Conservation (phyloP, 768 basidiomycete genomes). For the Pisolithus tinctorius region DNA sequence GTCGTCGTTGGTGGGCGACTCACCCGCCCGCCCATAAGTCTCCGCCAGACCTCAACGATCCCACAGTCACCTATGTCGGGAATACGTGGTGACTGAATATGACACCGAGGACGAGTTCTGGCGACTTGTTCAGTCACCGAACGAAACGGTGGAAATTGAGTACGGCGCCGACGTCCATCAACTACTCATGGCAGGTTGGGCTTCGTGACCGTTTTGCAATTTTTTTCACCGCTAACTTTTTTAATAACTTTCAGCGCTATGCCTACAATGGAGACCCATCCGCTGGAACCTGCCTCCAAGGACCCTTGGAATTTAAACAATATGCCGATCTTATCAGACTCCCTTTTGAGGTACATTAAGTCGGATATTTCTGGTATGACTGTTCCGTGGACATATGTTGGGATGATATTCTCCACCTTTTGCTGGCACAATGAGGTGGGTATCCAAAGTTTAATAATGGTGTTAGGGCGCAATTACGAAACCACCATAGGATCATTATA, state of each 20-base stretch:
- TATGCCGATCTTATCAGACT: conserved; percentile 88
- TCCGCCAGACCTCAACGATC: conserved; percentile 36
- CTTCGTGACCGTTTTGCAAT: conserved; percentile 5
- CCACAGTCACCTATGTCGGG: conserved; percentile 49
- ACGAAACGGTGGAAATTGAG: conserved; percentile 94
- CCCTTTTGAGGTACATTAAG: conserved; percentile 93
- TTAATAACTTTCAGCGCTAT: conserved; percentile 57
- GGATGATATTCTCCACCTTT: conserved; percentile 98
- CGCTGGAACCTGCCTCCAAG: conserved; percentile 76
- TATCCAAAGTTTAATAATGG: conserved; percentile 10
- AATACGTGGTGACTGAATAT: conserved; percentile 72
- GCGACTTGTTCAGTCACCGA: conserved; percentile 84
- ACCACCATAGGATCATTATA: conserved; percentile 81
- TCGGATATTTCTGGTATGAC: conserved; percentile 99
- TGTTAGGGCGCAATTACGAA: conserved; percentile 18
- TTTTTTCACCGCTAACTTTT: conserved; percentile 20
- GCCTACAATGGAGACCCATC: conserved; percentile 93
- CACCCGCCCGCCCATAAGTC: conserved; percentile 49
- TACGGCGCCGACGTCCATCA: conserved; percentile 98
- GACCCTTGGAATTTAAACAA: conserved; percentile 99
- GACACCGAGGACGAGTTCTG: conserved; percentile 96
- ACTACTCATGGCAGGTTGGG: conserved; percentile 93
- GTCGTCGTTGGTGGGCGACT: conserved; percentile 78
- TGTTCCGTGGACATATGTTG: conserved; percentile 98
- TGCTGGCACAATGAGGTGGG: conserved; percentile 98